Percentiles rank a stretch among this genome's conserved stretches.
phyloP scores from a whole-genome alignment of 2,329 filamentous ascomycete species.

The Claviceps pazoutovae region DNA sequence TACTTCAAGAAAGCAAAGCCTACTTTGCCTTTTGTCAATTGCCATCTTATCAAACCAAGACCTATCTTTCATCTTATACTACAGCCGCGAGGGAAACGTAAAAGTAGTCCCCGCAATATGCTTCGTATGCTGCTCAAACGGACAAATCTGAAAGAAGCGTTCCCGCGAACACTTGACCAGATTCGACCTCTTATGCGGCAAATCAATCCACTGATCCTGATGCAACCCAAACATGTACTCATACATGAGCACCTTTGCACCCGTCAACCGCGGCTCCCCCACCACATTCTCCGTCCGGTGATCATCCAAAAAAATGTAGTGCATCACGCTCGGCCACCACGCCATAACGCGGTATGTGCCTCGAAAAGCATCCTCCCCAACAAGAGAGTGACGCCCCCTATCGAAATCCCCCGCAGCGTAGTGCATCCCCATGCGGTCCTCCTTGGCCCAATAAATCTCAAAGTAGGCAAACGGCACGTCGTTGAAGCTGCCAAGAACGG shows the following conservation, averaged over 20 bases:
- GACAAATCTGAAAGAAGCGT: conserved; percentile 2
- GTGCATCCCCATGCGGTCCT: conserved; percentile 42
- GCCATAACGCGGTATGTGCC: conserved; percentile 46
- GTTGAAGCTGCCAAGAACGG: conserved; percentile 54
- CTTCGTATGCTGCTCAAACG: not conserved
- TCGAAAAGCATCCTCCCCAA: conserved; percentile 44
- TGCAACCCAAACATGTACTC: conserved; percentile 2
- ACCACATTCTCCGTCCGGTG: conserved; percentile 42
- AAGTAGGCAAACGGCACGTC: conserved; percentile 60
- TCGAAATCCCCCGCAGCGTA: conserved; percentile 42
- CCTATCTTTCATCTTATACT: not conserved
- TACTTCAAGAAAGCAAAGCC: too few relatives aligned
- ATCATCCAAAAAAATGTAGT: conserved; percentile 49
- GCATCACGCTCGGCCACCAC: conserved; percentile 49
- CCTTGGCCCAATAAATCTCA: conserved; percentile 64
- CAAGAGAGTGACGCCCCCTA: conserved; percentile 43
- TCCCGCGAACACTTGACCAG: conserved; percentile 1
- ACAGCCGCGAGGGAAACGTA: not conserved
- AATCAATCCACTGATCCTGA: conserved; percentile 1
- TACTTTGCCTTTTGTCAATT: not conserved
- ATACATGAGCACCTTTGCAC: not conserved
- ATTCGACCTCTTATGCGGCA: not conserved
- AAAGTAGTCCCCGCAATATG: not conserved
- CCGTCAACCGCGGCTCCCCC: conserved; percentile 42
- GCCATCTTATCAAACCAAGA: not conserved